These are phyloP conservation scores for Sporothrix phasma DNA, from an alignment of 2,329 filamentous ascomycete genomes.

Conservation along the genomic window DNA sequence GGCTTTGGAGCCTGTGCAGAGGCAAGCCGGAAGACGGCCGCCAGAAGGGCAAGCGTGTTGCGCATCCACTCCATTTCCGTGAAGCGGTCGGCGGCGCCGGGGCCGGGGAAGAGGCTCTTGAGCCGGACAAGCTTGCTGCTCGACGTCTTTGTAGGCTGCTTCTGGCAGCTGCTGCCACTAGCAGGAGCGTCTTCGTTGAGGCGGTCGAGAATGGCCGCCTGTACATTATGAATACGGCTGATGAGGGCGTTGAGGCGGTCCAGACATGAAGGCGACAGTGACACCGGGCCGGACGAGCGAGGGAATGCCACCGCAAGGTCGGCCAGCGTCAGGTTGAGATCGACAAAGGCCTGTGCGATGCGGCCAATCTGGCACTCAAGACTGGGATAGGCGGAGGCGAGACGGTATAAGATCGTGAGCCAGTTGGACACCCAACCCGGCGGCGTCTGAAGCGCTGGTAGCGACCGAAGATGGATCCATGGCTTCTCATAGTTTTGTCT, in stretches of 20 bases:
- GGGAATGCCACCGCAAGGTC: conserved; percentile 13
- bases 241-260: conserved; percentile 4
- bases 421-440: conserved; percentile 16
- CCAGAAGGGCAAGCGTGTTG: conserved; percentile 15
- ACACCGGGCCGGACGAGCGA: neutral
- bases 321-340: conserved; percentile 16
- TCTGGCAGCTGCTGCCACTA: neutral
- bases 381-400: conserved; percentile 13
- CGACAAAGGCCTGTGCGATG: conserved; percentile 18
- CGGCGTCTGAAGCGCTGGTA: conserved; percentile 14
- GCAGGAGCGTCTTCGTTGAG: neutral
- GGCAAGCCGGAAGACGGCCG: conserved; percentile 10
- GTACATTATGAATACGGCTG: conserved; percentile 14
- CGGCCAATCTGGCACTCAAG: conserved; percentile 17
- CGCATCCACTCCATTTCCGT: conserved; percentile 19
- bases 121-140: conserved; percentile 12
- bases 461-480: conserved; percentile 15
- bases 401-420: conserved; percentile 17
- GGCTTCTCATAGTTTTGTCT: conserved; percentile 11
- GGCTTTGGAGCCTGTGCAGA: neutral
- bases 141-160: conserved; percentile 6
- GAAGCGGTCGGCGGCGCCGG: conserved; percentile 11
- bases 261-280: conserved; percentile 4
- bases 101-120: conserved; percentile 15
- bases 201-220: conserved; percentile 2